Conservation (phyloP, 345 rosid genomes). For the Bretschneidera sinensis region DNA sequence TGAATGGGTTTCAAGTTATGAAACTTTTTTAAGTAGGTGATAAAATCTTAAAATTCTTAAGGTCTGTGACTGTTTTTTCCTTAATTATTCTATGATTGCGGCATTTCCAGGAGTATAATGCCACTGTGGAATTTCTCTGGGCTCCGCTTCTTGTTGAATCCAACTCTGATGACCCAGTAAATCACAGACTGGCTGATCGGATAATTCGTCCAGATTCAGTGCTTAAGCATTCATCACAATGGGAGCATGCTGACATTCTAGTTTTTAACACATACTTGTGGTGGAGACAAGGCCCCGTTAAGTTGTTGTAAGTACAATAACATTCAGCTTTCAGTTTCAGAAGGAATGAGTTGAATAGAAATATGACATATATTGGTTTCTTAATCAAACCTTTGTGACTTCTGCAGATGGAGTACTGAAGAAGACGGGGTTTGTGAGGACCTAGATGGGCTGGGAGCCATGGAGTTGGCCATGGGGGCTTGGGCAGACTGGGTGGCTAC, state of each 20-base stretch:
- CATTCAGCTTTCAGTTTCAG: constrained; percentile 3
- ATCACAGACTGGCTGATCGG: constrained; percentile 70
- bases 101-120: constrained; percentile 74
- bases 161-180: constrained; percentile 96
- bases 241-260: constrained; percentile 90
- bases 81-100: background rate
- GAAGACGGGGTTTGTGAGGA: constrained; percentile 69
- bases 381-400: constrained; percentile 3
- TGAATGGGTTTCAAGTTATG: background rate
- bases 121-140: constrained; percentile 92
- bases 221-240: constrained; percentile 74
- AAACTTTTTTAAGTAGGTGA: background rate
- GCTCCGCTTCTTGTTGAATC: constrained; percentile 94
- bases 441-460: constrained; percentile 62
- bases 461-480: constrained; percentile 87
- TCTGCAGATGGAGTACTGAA: constrained; percentile 80
- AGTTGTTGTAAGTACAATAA: constrained; percentile 53
- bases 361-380: background rate
- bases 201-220: constrained; percentile 89
- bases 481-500: constrained; percentile 92
- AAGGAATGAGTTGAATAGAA: background rate
- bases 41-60: constrained; percentile 2
- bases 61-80: background rate
- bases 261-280: constrained; percentile 91
- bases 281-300: constrained; percentile 98